Conservation (phyloP, 106 monocot genomes). For the Apostasia shenzhenica region DNA sequence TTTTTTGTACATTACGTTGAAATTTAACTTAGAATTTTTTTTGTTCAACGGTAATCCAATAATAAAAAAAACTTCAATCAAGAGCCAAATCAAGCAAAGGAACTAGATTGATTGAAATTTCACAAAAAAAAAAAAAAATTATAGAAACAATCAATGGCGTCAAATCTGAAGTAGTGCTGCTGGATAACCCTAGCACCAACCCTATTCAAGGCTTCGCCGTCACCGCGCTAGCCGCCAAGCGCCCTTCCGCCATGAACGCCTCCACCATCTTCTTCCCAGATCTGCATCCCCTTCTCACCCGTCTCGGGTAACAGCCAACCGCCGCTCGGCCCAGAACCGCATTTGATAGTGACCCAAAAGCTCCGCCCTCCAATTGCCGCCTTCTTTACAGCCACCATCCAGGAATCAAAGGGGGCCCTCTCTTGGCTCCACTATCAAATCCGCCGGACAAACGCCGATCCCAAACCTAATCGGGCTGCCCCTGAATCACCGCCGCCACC, state of each 20-base stretch:
- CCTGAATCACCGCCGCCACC: conserved; percentile 66
- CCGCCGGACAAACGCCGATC: conserved; percentile 60
- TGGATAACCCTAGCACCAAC: conserved; percentile 69
- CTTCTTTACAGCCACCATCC: conserved; percentile 86
- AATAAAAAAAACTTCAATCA: no score
- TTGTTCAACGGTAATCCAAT: no score
- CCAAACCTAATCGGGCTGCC: conserved; percentile 48
- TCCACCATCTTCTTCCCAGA: conserved; percentile 66
- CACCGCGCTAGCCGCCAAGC: conserved; percentile 35
- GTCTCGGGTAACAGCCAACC: conserved; percentile 49
- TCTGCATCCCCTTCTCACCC: conserved; percentile 67
- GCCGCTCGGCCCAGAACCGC: conserved; percentile 88
- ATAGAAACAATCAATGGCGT: no score
- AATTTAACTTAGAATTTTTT: no score
- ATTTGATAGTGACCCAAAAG: conserved; percentile 86
- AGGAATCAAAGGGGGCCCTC: conserved; percentile 74
- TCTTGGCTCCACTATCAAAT: conserved; percentile 80
- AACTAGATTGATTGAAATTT: no score
- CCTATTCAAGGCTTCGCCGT: conserved; percentile 53
- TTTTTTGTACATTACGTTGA: no score
- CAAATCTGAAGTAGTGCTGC: conserved; percentile 19
- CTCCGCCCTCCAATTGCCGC: conserved; percentile 69
- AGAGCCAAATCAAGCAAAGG: no score
- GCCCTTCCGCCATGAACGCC: conserved; percentile 52
- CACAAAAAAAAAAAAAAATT: no score